Conservation (phyloP, 2,329 filamentous ascomycete genomes). For the Aspergillus quadrilineatus region DNA sequence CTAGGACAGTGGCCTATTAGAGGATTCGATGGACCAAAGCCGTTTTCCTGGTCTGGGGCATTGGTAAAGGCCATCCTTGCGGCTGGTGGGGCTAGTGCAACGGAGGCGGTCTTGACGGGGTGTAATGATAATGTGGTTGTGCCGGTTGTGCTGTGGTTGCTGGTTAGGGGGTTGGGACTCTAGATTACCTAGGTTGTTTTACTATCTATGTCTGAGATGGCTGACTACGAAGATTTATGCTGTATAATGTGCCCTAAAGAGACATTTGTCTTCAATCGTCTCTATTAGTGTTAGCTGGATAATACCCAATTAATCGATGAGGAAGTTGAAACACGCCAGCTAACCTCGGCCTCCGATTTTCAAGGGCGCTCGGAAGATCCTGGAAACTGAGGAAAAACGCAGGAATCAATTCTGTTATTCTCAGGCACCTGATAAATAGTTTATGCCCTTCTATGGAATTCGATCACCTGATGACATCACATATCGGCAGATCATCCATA, state of each 20-base stretch:
- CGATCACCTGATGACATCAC: no score
- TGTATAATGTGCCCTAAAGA: background rate
- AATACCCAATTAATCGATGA: background rate
- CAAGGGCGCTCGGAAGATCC: no score
- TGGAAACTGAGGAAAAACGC: no score
- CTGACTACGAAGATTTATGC: background rate
- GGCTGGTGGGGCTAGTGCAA: slow-evolving; percentile 78
- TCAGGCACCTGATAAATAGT: no score
- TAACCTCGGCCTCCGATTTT: no score
- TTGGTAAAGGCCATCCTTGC: slow-evolving; percentile 66
- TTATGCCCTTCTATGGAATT: no score
- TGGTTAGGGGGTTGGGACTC: slow-evolving; percentile 70
- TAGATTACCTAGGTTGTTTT: background rate
- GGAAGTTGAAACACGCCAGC: no score
- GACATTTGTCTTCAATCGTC: background rate
- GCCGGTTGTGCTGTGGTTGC: slow-evolving; percentile 86
- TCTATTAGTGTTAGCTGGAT: background rate
- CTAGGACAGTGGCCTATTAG: slow-evolving; percentile 66
- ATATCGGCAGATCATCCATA: no score
- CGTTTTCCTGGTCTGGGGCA: slow-evolving; percentile 34
- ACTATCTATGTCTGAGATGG: background rate
- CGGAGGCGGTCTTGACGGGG: slow-evolving; percentile 91
- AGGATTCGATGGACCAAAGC: slow-evolving; percentile 15
- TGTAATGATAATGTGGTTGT: slow-evolving; percentile 99
- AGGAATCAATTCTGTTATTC: no score